Conservation (phyloP, 306 rosid genomes). For the Aeschynomene evenia region DNA sequence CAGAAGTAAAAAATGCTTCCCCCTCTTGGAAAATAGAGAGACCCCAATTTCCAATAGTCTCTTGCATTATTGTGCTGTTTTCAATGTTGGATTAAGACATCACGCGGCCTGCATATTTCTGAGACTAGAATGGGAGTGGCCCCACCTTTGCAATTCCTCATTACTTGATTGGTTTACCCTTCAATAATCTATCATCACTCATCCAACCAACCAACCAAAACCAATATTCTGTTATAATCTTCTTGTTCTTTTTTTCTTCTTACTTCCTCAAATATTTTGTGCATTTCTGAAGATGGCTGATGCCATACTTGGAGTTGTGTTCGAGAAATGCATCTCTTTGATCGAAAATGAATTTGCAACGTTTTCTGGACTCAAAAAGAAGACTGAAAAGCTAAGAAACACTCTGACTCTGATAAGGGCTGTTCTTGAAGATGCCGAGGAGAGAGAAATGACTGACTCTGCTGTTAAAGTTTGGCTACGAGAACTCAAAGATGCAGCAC, state of each 20-base stretch:
- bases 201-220: not conserved
- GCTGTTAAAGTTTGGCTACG: not conserved
- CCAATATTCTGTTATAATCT: too few species aligned
- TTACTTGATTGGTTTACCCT: not conserved
- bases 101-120: too few species aligned
- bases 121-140: too few species aligned
- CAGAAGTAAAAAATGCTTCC: too few species aligned
- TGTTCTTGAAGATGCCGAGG: conserved; percentile 12
- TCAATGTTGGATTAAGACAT: too few species aligned
- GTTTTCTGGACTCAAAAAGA: not conserved
- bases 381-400: not conserved
- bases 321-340: not conserved
- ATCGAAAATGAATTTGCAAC: not conserved
- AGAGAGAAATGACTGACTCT: not conserved
- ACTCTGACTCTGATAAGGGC: not conserved
- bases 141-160: too few species aligned
- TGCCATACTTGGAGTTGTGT: not conserved
- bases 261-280: not conserved
- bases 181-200: not conserved
- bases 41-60: too few species aligned
- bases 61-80: too few species aligned
- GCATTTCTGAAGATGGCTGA: conserved; percentile 8
- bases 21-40: too few species aligned
- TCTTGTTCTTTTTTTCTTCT: too few species aligned
- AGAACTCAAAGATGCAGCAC: not conserved